phyloP scores from a whole-genome alignment of 2,329 filamentous ascomycete species.

The Chrysoporthe cubensis region DNA sequence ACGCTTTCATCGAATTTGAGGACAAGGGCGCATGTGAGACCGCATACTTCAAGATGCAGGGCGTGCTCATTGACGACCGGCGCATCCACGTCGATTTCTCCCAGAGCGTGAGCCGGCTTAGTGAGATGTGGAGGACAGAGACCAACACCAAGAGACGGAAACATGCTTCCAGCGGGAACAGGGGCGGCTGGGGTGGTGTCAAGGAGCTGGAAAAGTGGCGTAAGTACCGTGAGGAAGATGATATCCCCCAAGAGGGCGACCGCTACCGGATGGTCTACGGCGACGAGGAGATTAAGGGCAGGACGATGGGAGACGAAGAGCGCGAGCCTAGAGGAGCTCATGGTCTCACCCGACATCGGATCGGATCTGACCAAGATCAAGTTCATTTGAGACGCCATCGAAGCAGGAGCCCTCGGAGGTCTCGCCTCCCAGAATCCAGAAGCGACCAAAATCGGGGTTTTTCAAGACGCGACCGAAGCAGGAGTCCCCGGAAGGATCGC shows the following conservation, averaged over 20 bases:
- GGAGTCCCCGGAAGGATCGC: constrained; percentile 34
- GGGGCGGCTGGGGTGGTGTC: constrained; percentile 89
- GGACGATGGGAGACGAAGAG: constrained; percentile 8
- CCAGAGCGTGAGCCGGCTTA: constrained; percentile 87
- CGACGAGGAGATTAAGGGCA: constrained; percentile 65
- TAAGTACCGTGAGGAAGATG: constrained; percentile 75
- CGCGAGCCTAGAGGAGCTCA: constrained; percentile 3
- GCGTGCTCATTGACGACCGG: constrained; percentile 93
- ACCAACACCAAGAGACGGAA: constrained; percentile 77
- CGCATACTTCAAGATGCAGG: constrained; percentile 99
- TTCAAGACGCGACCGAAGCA: constrained; percentile 51
- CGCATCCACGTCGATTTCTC: constrained; percentile 99
- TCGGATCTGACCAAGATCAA: constrained; percentile 14
- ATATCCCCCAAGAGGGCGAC: constrained; percentile 42
- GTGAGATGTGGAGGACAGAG: constrained; percentile 84
- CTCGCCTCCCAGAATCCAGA: constrained; percentile 30
- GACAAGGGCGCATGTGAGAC: constrained; percentile 91
- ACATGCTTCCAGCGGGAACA: constrained; percentile 49
- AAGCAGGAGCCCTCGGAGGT: constrained; percentile 39
- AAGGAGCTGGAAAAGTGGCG: constrained; percentile 84
- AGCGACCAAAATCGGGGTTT: constrained; percentile 35
- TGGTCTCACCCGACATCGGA: constrained; percentile 10
- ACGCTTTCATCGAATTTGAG: constrained; percentile 96
- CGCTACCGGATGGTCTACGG: constrained; percentile 83
- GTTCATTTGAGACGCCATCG: constrained; percentile 48